These are phyloP conservation scores for Trichosporon faecale DNA, from an alignment of 1,284 basidiomycete species.

Conservation along the genomic window DNA sequence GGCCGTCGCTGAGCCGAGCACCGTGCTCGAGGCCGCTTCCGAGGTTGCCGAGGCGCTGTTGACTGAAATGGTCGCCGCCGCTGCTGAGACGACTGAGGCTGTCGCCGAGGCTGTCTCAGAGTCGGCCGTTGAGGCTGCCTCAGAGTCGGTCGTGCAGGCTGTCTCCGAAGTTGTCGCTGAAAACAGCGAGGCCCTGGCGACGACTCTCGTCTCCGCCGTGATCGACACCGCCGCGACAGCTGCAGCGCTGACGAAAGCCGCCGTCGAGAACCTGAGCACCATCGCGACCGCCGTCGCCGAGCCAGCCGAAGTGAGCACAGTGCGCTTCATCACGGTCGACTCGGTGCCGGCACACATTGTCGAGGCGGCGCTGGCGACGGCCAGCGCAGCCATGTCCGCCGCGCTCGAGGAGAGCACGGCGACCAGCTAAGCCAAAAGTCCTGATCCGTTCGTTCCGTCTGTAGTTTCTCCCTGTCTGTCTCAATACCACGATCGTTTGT, in stretches of 20 bases:
- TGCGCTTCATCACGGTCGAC: slow-evolving; percentile 6
- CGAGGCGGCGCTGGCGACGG: neutral
- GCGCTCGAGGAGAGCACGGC: neutral
- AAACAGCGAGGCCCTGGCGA: neutral
- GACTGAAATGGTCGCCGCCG: neutral
- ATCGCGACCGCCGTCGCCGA: neutral
- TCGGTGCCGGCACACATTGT: neutral
- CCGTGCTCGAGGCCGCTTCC: neutral
- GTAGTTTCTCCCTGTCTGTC: neutral
- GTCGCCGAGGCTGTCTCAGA: too few species aligned
- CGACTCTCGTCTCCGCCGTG: neutral
- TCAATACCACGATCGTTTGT: neutral
- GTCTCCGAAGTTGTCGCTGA: neutral
- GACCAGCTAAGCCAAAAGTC: neutral
- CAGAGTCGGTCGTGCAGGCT: too few species aligned
- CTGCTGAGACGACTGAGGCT: neutral
- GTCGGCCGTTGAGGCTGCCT: too few species aligned
- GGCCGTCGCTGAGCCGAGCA: neutral
- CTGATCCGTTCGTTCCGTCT: neutral
- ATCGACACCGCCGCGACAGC: neutral
- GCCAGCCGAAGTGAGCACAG: neutral
- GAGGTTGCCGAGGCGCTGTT: neutral
- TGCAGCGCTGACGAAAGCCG: neutral
- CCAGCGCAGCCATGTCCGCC: neutral
- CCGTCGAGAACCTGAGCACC: neutral